Percentiles rank a stretch among this genome's conserved stretches.
Evolutionary conservation across 768 basidiomycete species (phyloP).

Genomic region (Leccinum pellstonianum): DNA sequence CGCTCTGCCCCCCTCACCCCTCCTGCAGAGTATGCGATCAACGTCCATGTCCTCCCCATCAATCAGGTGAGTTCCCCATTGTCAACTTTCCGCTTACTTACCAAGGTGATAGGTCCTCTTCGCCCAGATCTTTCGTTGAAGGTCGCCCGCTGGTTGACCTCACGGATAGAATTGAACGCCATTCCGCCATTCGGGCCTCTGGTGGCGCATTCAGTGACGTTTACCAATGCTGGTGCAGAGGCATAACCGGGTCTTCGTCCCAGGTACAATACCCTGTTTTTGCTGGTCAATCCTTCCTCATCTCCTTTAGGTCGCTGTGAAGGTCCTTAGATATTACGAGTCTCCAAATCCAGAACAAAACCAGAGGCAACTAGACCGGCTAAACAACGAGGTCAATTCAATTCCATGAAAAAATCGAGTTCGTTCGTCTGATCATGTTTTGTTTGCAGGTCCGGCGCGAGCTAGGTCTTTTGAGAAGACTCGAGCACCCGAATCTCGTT

Average conservation of each 20-base stretch:
- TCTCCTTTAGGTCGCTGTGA: constrained; percentile 1
- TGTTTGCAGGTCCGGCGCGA: not conserved
- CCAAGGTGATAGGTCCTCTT: too few relatives aligned
- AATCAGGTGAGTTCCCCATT: too few relatives aligned
- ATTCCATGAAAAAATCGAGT: not conserved
- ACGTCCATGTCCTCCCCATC: too few relatives aligned
- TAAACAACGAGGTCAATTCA: not conserved
- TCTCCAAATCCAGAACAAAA: not conserved
- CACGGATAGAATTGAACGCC: too few relatives aligned
- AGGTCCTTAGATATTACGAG: not conserved
- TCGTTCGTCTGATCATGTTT: not conserved
- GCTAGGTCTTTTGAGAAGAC: constrained; percentile 3
- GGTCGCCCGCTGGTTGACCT: too few relatives aligned
- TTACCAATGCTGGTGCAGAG: constrained; percentile 2
- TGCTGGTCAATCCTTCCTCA: not conserved
- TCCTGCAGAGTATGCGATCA: too few relatives aligned
- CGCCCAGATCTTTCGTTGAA: too few relatives aligned
- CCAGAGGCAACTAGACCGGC: not conserved
- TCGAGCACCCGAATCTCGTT: constrained; percentile 2
- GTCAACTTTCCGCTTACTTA: too few relatives aligned
- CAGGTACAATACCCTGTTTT: not conserved
- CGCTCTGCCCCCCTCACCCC: not conserved
- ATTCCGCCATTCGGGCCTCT: too few relatives aligned
- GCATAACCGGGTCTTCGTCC: not conserved
- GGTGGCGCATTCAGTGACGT: too few relatives aligned